A percentile compares a stretch with the other conserved stretches of the same genome.
These are phyloP conservation scores for Phaeolepiota aurea DNA, from an alignment of 768 basidiomycete species.

Conservation along the genomic window DNA sequence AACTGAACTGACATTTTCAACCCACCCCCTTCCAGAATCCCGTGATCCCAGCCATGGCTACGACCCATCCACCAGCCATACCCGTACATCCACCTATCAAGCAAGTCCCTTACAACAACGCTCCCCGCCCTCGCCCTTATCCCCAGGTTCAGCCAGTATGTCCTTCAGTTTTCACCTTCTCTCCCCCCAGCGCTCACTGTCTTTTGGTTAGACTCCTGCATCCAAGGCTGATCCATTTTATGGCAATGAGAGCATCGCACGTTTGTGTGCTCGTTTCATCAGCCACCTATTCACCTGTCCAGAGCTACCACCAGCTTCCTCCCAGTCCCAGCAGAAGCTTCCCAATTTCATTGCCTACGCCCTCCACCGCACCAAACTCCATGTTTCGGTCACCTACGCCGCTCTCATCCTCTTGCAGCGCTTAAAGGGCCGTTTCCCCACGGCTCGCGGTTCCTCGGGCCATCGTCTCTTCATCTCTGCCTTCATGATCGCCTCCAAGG, in stretches of 20 bases:
- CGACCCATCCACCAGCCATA: not conserved
- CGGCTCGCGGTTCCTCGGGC: constrained; percentile 83
- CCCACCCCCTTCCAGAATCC: not conserved
- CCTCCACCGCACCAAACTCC: constrained; percentile 75
- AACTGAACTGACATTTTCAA: not conserved
- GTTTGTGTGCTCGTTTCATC: constrained; percentile 71
- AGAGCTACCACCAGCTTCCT: constrained; percentile 58
- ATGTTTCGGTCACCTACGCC: constrained; percentile 61
- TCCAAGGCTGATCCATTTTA: constrained; percentile 50
- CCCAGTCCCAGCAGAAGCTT: constrained; percentile 50
- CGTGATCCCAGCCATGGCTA: not conserved
- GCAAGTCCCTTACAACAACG: not conserved
- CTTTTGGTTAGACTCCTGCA: constrained; percentile 4
- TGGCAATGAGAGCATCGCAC: constrained; percentile 69
- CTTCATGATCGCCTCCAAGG: constrained; percentile 87
- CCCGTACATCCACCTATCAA: not conserved
- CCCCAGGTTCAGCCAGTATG: constrained; percentile 11
- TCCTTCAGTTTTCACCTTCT: not conserved
- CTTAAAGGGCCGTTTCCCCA: constrained; percentile 87
- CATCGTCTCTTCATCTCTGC: constrained; percentile 88
- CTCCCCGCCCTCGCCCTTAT: not conserved
- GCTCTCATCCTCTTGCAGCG: constrained; percentile 65
- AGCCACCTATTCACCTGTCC: constrained; percentile 83
- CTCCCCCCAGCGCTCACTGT: not conserved
- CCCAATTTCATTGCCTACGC: constrained; percentile 84